phyloP scores from a whole-genome alignment of 1,284 basidiomycete genomes.

The Heterobasidion parviporum region DNA sequence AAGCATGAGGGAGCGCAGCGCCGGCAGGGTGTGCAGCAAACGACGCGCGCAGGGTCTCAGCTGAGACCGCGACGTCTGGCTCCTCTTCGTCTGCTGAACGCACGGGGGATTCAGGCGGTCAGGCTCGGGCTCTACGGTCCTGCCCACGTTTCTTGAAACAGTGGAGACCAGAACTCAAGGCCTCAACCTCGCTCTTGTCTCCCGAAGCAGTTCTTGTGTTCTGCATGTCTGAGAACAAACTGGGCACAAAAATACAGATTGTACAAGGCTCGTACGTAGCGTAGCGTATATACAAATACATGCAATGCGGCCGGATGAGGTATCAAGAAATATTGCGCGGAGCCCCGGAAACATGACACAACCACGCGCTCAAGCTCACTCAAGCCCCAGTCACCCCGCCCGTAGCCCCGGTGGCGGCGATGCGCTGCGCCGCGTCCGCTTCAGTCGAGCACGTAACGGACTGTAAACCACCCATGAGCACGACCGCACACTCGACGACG shows the following conservation, averaged over 20 bases:
- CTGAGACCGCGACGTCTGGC: not conserved
- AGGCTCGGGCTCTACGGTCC: not conserved
- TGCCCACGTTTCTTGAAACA: too few relatives aligned
- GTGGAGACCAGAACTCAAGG: too few relatives aligned
- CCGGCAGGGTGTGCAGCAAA: not conserved
- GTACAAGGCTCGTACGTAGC: too few relatives aligned
- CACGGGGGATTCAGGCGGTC: not conserved
- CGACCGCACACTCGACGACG: not conserved
- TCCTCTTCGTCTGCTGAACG: not conserved
- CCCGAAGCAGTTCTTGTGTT: too few relatives aligned
- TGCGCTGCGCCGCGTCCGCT: constrained; percentile 43
- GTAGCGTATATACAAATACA: too few relatives aligned
- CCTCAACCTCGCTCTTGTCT: too few relatives aligned
- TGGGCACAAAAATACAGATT: too few relatives aligned
- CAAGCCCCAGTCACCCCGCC: constrained; percentile 18
- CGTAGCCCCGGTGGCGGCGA: constrained; percentile 41
- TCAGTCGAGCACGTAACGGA: constrained; percentile 45
- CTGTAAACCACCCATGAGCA: not conserved
- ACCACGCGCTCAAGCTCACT: not conserved
- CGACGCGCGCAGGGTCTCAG: not conserved
- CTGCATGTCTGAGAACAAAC: too few relatives aligned
- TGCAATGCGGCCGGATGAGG: too few relatives aligned
- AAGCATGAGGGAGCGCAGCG: not conserved
- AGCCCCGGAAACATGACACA: too few relatives aligned
- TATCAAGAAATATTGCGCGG: too few relatives aligned